Percentiles rank a stretch among this genome's conserved stretches.
These are phyloP conservation scores for Geotrichum ghanense DNA, from an alignment of 805 yeast genomes.

Conservation along the genomic window DNA sequence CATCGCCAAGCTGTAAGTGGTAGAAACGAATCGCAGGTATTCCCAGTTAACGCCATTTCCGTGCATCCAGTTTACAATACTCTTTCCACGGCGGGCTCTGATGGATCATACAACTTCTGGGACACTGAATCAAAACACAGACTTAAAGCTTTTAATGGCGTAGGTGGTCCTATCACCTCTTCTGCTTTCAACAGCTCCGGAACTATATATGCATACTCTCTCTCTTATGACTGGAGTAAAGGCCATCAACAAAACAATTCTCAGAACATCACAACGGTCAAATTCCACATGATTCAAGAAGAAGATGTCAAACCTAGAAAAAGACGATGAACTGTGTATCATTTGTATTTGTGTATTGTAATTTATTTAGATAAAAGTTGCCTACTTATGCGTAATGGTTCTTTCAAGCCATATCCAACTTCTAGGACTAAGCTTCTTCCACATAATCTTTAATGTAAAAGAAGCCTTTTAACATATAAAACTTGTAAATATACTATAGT, in stretches of 20 bases:
- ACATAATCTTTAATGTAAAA: no score
- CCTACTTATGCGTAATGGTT: no score
- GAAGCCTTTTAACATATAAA: no score
- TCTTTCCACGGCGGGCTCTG: constrained; percentile 87
- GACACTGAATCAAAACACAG: constrained; percentile 87
- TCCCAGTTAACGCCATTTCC: constrained; percentile 65
- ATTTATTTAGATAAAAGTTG: background rate
- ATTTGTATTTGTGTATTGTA: background rate
- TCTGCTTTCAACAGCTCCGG: constrained; percentile 79
- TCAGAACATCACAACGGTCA: constrained; percentile 62
- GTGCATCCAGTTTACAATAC: constrained; percentile 91
- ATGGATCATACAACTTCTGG: constrained; percentile 92
- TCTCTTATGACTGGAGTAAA: constrained; percentile 92
- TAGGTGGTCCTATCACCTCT: constrained; percentile 53
- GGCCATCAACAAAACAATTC: constrained; percentile 62
- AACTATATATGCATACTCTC: constrained; percentile 75
- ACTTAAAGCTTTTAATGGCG: constrained; percentile 59
- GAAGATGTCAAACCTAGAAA: constrained; percentile 55
- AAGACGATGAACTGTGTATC: constrained; percentile 3
- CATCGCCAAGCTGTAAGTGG: constrained; percentile 58
- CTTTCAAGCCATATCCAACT: no score
- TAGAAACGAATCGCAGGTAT: constrained; percentile 52
- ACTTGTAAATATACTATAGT: no score
- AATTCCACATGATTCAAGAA: constrained; percentile 75
- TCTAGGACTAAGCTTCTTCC: no score